Evolutionary conservation across 179 eudicot species (phyloP).

Genomic region (Amaranthus tricolor): DNA sequence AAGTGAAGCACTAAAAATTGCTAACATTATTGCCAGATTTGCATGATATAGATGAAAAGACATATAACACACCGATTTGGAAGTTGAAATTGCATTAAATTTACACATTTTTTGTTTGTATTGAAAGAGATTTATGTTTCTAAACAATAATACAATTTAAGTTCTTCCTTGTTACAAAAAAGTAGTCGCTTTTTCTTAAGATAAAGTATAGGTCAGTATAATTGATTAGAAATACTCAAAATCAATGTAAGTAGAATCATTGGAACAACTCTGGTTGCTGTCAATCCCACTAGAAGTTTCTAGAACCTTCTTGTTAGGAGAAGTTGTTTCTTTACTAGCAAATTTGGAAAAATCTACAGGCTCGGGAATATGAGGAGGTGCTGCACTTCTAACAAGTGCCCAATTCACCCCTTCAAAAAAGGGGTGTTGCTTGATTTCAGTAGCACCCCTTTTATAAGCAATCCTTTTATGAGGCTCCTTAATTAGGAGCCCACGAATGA

Average conservation of each 20-base stretch:
- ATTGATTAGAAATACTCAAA: conserved; percentile 51
- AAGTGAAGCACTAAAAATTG: too few relatives aligned
- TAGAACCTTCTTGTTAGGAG: conserved; percentile 40
- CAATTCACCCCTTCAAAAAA: conserved; percentile 68
- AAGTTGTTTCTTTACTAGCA: conserved; percentile 37
- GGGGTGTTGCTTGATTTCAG: conserved; percentile 68
- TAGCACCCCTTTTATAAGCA: conserved; percentile 70
- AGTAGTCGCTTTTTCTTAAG: background rate
- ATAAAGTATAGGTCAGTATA: background rate
- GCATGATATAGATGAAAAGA: too few relatives aligned
- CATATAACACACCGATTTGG: too few relatives aligned
- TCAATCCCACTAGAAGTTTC: conserved; percentile 28
- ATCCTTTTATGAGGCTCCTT: conserved; percentile 71
- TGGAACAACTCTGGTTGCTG: conserved; percentile 31
- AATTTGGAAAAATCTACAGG: conserved; percentile 49
- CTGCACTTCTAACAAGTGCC: conserved; percentile 67
- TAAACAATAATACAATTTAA: conserved; percentile 3
- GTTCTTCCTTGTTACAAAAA: conserved; percentile 13
- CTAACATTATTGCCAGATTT: too few relatives aligned
- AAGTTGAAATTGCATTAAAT: background rate
- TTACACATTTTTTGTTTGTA: background rate
- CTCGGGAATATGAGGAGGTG: conserved; percentile 58
- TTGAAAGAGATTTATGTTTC: background rate
- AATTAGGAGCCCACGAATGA: conserved; percentile 55
- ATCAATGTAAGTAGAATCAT: conserved; percentile 41